Base-by-base conservation (phyloP, 164 flowering plant species). In the Brasenia schreberi region DNA sequence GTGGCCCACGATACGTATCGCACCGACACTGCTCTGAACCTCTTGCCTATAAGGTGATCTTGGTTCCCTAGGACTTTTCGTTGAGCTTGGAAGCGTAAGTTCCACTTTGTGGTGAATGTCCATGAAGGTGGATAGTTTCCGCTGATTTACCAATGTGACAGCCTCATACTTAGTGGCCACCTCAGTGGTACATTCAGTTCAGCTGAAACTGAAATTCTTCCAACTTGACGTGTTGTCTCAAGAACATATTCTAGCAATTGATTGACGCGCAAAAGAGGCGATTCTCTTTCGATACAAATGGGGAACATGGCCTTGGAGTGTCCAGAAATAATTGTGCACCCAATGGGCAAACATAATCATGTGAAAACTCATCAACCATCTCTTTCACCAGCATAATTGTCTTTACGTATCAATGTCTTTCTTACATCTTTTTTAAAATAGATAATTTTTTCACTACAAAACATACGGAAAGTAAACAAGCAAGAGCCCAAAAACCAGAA, bases 91-190 rank as follows among this genome's bases (percentile, higher is more conserved):
- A 14, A 68, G 66, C 18, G 67, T 59, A 66, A 68, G 79, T 65
- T 77, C 96, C 43, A 75, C 86, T 67, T 68, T 77, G 60, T 77
- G 79, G 61, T 85, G 89, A 39, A 72, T 63, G 64, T 56, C 79
- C 79, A 90, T 76, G 75, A 95, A 73, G 71, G 79, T 56, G 9
- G 91, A 83, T 91, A 92, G 84, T 77, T 84, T 90, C 75, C 86
- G 78, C 72, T 88, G 92, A 80, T 95, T 95, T 68, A 92, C 98
- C 71, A 72, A 74, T 64, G 80, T 71, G 65, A 90, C 88, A 27
- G 87, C 79, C 74, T 95, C 99, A 70, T 98, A 95, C 19, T 90
- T 92, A 59, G 62, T 61, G 6, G 99, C 85, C 85, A 86, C 85
- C 80, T 92, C 98, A 78, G 72, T 82, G 98, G 75, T 68, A 86